These are phyloP conservation scores for Primulina huaijiensis DNA, from an alignment of 257 asterid species.

Conservation along the genomic window DNA sequence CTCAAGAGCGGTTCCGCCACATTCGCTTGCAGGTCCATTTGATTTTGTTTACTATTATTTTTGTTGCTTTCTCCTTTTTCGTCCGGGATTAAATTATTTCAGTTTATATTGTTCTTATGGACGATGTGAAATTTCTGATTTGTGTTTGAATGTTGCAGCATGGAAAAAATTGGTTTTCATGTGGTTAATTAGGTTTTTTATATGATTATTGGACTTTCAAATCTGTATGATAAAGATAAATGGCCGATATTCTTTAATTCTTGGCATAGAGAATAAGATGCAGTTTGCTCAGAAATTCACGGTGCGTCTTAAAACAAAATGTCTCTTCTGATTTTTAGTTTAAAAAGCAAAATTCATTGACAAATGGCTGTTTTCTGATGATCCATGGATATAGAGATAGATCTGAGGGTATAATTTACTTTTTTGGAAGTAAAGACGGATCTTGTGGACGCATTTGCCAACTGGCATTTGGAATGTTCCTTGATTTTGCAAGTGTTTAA, in stretches of 20 bases:
- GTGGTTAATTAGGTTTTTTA: conserved; percentile 24
- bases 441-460: conserved; percentile 18
- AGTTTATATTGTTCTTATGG: conserved; percentile 11
- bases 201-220: neutral
- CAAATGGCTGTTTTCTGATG: neutral
- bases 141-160: conserved; percentile 8
- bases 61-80: conserved; percentile 2
- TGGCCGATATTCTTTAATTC: neutral
- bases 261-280: neutral
- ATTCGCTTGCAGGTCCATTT: conserved; percentile 74
- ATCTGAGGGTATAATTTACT: neutral
- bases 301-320: conserved; percentile 1
- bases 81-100: conserved; percentile 1
- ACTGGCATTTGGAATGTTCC: neutral
- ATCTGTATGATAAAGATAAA: conserved; percentile 24
- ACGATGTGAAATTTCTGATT: conserved; percentile 24
- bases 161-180: conserved; percentile 23
- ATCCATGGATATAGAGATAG: neutral
- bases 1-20: conserved; percentile 92
- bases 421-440: conserved; percentile 4
- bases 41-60: neutral
- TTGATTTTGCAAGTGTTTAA: neutral
- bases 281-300: neutral
- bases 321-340: neutral
- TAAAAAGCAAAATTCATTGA: neutral